phyloP scores from a whole-genome alignment of 2,329 filamentous ascomycete species.

The Alternaria ethzedia region DNA sequence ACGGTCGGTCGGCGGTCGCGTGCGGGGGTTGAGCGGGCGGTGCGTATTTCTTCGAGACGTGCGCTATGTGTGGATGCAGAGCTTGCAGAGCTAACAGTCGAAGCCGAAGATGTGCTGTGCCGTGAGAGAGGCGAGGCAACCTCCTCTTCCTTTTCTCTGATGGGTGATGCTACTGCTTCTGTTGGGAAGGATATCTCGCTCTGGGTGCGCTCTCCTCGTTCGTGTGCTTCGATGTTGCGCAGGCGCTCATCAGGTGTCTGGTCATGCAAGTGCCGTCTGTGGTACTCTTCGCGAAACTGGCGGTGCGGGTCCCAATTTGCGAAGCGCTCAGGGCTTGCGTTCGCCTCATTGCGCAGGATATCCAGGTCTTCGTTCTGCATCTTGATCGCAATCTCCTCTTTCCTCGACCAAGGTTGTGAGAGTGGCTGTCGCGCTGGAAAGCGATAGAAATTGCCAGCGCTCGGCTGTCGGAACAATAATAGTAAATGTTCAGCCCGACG shows the following conservation, averaged over 20 bases:
- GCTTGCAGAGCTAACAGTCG: slow-evolving; percentile 25
- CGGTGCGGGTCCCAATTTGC: slow-evolving; percentile 38
- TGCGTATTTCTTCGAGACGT: slow-evolving; percentile 40
- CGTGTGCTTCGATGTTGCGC: slow-evolving; percentile 8
- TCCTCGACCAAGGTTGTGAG: not conserved
- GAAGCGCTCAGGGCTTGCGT: slow-evolving; percentile 36
- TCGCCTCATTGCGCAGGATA: slow-evolving; percentile 36
- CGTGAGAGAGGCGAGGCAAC: slow-evolving; percentile 30
- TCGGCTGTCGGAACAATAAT: not conserved
- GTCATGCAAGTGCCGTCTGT: slow-evolving; percentile 26
- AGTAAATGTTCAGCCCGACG: slow-evolving; percentile 10
- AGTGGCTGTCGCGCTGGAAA: not conserved
- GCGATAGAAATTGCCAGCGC: not conserved
- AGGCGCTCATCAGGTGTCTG: slow-evolving; percentile 16
- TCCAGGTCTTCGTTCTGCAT: slow-evolving; percentile 43
- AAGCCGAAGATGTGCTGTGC: slow-evolving; percentile 28
- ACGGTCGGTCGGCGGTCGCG: slow-evolving; percentile 26
- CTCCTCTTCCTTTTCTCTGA: slow-evolving; percentile 22
- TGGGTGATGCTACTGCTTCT: slow-evolving; percentile 16
- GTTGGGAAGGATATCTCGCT: slow-evolving; percentile 3
- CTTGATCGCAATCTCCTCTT: slow-evolving; percentile 1
- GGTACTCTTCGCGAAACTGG: slow-evolving; percentile 35
- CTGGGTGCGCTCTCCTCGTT: slow-evolving; percentile 11
- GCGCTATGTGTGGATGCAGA: slow-evolving; percentile 20
- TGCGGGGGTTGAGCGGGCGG: slow-evolving; percentile 24